These are phyloP conservation scores for Talaromyces sp. DNA, from an alignment of 2,329 filamentous ascomycete genomes.

Conservation along the genomic window DNA sequence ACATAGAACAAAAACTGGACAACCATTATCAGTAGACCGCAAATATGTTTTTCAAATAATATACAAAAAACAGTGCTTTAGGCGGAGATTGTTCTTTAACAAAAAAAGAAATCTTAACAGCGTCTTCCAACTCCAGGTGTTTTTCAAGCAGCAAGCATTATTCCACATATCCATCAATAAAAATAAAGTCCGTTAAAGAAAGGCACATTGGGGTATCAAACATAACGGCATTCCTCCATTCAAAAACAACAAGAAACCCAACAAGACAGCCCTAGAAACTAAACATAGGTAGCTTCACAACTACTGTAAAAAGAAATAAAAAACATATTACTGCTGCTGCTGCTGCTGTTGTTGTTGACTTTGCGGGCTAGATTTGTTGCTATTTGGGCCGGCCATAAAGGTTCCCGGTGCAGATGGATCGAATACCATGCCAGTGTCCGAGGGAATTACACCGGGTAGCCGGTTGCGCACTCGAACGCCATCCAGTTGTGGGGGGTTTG, in stretches of 20 bases:
- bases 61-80: background rate
- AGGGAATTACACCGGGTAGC: constrained; percentile 10
- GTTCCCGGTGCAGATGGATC: constrained; percentile 7
- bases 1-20: background rate
- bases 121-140: background rate
- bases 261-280: background rate
- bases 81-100: background rate
- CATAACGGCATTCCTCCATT: background rate
- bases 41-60: background rate
- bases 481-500: constrained; percentile 5
- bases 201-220: background rate
- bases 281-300: background rate
- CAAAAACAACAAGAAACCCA: background rate
- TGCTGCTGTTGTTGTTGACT: constrained; percentile 1
- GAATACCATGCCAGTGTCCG: constrained; percentile 7
- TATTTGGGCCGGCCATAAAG: constrained; percentile 9
- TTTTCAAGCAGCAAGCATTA: background rate
- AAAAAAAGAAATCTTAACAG: background rate
- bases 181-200: background rate
- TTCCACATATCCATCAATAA: background rate
- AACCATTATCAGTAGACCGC: background rate
- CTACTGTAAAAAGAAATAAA: background rate
- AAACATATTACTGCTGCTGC: background rate
- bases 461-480: constrained; percentile 4
- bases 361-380: constrained; percentile 7